Base-by-base conservation (phyloP, 1,139 yeast genomes). In the Saccharomyces hybrid region DNA sequence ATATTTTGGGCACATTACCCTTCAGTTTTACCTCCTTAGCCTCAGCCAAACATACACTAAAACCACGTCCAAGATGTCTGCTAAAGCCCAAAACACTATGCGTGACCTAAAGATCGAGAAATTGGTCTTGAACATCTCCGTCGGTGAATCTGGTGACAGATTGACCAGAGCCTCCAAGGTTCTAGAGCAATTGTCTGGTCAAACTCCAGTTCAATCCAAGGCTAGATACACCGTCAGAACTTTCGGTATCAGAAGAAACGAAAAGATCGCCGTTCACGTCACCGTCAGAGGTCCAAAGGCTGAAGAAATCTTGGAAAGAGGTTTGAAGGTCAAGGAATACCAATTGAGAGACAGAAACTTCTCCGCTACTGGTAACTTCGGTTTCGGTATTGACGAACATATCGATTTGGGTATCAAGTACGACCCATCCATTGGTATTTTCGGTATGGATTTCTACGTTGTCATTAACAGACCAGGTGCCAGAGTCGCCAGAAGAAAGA, bases 71-170 rank as follows among this genome's bases (percentile, higher is more conserved):
- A 67, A 66, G 65, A 70, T 70, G 77, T 73, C 78, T 69, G 70
- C 76, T 59, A 74, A 74, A 72, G 68, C 78, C 62, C 78, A 74
- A 71, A 85, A 85, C 78, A 81, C 88, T 80, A 93, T 95, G 99
- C 95, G 97, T 82, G 98, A 93, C 73, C 84, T 95, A 81, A 93
- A 88, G 83, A 93, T 93, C 82, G 98, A 93, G 83, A 95, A 93
- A 83, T 87, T 93, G 80, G 97, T 93, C 80, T 88, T 93, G 81
- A 95, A 93, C 95, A 93, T 93, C 81, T 91, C 96, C 80, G 99
- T 93, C 79, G 99, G 99, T 84, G 99, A 93, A 82, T 91, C 98
- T 79, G 99, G 99, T 85, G 99, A 93, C 81, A 88, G 98, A 86
- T 89, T 93, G 80, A 93, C 99, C 84, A 93, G 99, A 88, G 99